Evolutionary conservation across 2,329 filamentous ascomycete genomes (phyloP), one percentile per base, ranked within the genome.

Genomic region (Gremmenia infestans): DNA sequence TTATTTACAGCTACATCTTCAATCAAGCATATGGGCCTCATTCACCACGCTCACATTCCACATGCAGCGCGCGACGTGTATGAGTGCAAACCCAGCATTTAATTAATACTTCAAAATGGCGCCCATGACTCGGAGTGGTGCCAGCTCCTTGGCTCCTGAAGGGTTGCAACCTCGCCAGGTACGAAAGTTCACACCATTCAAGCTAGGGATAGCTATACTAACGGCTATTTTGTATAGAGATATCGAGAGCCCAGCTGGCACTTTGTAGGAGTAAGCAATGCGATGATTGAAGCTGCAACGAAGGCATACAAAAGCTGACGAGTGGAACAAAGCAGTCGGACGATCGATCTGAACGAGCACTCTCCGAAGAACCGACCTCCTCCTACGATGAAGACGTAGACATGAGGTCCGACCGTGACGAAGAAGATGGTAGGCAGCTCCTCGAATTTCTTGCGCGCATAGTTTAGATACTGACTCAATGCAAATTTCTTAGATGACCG

Each of bases 381-480:
- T 69, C 66, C 6, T 68, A 63, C 47, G 64, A 65, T 50, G 66
- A 61, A 72, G 60, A 64, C 72, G 72, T 69, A 69, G 70, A 63
- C 60, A 64, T 65, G 64, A 65, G 60, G 56, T 63, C 60, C 55
- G 60, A 70, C 67, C 66, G 68, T 54, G 59, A 54, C 46, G 61
- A 63, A 50, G 66, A 66, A 47, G 59, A 66, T 45, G 59, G 55
- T 56, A 53, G 56, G 49, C 55, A 61, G 66, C 71, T 66, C 39
- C 19, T 5, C 54, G 22, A 23, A 51, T n/a, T 23, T 25, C 8
- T 11, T 36, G 11, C 11, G 11, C 6, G 4, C 17, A 45, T 19
- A 11, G 42, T 45, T 45, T 45, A 4, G 19, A 15, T 14, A 19
- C 12, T 45, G 22, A 23, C 22, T 45, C 3, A 19, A 22, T 45